Evolutionary conservation across 495 filamentous ascomycete genomes (phyloP), one percentile per base, ranked within the genome.

Genomic region (Halenospora varia): DNA sequence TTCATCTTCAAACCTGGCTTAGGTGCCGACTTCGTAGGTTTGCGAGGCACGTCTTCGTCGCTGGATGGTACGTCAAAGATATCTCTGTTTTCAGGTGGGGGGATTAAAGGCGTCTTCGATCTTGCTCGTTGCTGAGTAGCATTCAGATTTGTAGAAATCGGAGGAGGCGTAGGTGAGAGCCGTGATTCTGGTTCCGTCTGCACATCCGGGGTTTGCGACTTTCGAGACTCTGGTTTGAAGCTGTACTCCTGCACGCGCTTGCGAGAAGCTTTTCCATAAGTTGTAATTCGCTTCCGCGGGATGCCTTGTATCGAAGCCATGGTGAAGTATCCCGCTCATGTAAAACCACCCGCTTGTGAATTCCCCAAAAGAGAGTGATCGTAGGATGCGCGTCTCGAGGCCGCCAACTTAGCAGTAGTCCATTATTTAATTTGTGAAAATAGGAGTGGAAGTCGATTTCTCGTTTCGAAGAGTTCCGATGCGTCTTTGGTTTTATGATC

Each of bases 231-330:
- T 24, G 63, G 56, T 35, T 44, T 24, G 29, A 62, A 60, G 39
- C 35, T 56, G 46, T 54, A 60, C 3, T 66, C 56, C 13, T 78
- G 58, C 25, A 59, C 53, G 19, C 26, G 24, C 17, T 68, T 63
- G 29, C 63, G 69, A 25, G 65, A 59, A 10, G 71, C 53, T 53
- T 75, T 77, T 35, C 79, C 78, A 63, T 82, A 82, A 0, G 78
- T 82, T 23, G 71, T 66, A 26, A 68, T 25, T 39, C 46, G 65
- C 59, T 74, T 76, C 51, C 76, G 79, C 59, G 66, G 70, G 20
- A 63, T 65, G 24, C 58, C 52, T 19, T 54, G 35, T 51, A 54
- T 10, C 0, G 67, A 64, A 17, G 66, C 64, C 70, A 74, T 70
- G 19, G 10, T 54, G 53, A 55, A 51, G 45, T 13, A 19, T n/a